phyloP scores from a whole-genome alignment of 495 filamentous ascomycete genomes.

The Acidiella bohemica region DNA sequence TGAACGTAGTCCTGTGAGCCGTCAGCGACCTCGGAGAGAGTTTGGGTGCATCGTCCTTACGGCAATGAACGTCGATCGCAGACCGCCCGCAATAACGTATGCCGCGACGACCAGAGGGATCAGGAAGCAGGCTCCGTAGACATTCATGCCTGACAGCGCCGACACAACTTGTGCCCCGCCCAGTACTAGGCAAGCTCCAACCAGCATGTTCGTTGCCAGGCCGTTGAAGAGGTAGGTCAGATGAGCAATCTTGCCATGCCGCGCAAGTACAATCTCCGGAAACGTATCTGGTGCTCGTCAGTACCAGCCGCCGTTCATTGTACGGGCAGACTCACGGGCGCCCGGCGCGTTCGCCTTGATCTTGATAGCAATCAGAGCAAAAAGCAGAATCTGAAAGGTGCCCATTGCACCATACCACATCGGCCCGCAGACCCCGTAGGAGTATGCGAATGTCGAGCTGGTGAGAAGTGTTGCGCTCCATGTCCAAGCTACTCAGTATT shows the following conservation, averaged over 20 bases:
- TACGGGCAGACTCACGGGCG: conserved; percentile 23
- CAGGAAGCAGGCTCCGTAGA: conserved; percentile 34
- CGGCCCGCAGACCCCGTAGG: conserved; percentile 36
- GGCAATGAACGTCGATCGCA: conserved; percentile 33
- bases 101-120: conserved; percentile 32
- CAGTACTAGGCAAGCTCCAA: conserved; percentile 30
- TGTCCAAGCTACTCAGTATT: conserved; percentile 16
- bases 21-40: no score
- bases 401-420: conserved; percentile 36
- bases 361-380: conserved; percentile 32
- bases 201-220: conserved; percentile 35
- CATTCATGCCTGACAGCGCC: conserved; percentile 35
- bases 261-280: conserved; percentile 30
- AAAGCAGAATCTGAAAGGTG: conserved; percentile 33
- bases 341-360: conserved; percentile 32
- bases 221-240: conserved; percentile 31
- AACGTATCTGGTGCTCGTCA: no score
- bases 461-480: conserved; percentile 27
- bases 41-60: no score
- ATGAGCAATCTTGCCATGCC: conserved; percentile 32
- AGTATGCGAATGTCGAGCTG: conserved; percentile 36
- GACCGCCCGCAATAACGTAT: conserved; percentile 34
- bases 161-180: conserved; percentile 34
- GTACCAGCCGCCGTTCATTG: no score
- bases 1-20: conserved; percentile 37